These are phyloP conservation scores for Citeromyces hawaiiensis DNA, from an alignment of 1,139 yeast genomes.

Conservation along the genomic window DNA sequence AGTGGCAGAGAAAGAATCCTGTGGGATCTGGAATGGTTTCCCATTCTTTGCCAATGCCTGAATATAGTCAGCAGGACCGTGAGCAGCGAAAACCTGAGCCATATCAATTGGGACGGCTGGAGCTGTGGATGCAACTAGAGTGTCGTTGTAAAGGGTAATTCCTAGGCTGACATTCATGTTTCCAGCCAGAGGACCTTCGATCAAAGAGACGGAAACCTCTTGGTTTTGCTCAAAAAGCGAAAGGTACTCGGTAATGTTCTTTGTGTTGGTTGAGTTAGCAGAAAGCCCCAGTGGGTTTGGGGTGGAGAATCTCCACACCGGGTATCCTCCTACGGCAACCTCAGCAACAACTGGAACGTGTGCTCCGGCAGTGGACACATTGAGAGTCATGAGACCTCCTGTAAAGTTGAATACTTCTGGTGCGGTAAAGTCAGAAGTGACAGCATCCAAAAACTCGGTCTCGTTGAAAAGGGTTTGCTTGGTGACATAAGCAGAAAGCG, in stretches of 20 bases:
- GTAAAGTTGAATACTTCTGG: constrained; percentile 13
- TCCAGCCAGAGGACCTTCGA: constrained; percentile 13
- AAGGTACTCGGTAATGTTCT: constrained; percentile 15
- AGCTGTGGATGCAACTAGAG: constrained; percentile 4
- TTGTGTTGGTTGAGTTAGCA: constrained; percentile 12
- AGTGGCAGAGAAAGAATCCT: constrained; percentile 8
- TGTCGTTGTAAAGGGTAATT: constrained; percentile 13
- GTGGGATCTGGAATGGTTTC: constrained; percentile 10
- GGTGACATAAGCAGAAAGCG: constrained; percentile 7
- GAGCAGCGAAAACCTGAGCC: constrained; percentile 5
- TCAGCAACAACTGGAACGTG: constrained; percentile 13
- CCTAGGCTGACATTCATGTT: constrained; percentile 9
- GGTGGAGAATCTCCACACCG: constrained; percentile 18
- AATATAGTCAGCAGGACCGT: constrained; percentile 7
- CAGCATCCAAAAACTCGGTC: constrained; percentile 7
- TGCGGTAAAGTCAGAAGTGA: constrained; percentile 9
- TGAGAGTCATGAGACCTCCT: constrained; percentile 15
- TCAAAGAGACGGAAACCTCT: constrained; percentile 8
- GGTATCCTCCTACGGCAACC: constrained; percentile 12
- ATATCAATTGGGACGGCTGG: constrained; percentile 4
- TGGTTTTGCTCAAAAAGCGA: constrained; percentile 10
- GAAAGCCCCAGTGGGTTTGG: constrained; percentile 11
- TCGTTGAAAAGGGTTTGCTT: constrained; percentile 10
- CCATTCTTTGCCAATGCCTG: constrained; percentile 7
- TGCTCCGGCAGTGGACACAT: constrained; percentile 12